phyloP scores from a whole-genome alignment of 2,329 filamentous ascomycete genomes.

The Didymella exigua region DNA sequence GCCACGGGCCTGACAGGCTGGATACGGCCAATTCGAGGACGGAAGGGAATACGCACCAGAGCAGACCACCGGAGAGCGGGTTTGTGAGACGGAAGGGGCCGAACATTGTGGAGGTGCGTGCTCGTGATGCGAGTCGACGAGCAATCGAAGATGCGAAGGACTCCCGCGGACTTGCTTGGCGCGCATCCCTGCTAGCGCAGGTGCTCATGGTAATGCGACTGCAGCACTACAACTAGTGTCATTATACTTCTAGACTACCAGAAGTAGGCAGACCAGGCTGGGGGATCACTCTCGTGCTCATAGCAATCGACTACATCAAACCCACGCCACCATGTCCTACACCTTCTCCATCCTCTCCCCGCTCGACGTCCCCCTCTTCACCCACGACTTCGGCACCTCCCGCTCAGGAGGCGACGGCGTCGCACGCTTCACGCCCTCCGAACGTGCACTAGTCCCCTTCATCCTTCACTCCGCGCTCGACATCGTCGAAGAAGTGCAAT shows the following conservation, averaged over 20 bases:
- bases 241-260: background rate
- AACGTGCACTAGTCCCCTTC: slow-evolving; percentile 95
- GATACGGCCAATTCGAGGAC: background rate
- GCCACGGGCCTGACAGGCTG: background rate
- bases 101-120: slow-evolving; percentile 43
- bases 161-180: slow-evolving; percentile 42
- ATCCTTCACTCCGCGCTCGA: slow-evolving; percentile 93
- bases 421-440: slow-evolving; percentile 84
- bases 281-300: background rate
- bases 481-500: slow-evolving; percentile 95
- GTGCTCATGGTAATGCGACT: slow-evolving; percentile 19
- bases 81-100: slow-evolving; percentile 49
- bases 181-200: slow-evolving; percentile 32
- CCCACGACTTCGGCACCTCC: slow-evolving; percentile 94
- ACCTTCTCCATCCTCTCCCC: slow-evolving; percentile 98
- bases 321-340: slow-evolving; percentile 77
- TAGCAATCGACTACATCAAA: background rate
- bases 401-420: slow-evolving; percentile 94
- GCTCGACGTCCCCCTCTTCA: slow-evolving; percentile 94
- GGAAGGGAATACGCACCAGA: slow-evolving; percentile 38
- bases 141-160: slow-evolving; percentile 29
- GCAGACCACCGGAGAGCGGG: slow-evolving; percentile 47
- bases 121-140: slow-evolving; percentile 20
- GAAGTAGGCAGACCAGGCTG: too few relatives aligned
- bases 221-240: background rate